These are phyloP conservation scores for Ganoderma resinaceum DNA, from an alignment of 1,284 basidiomycete genomes.

Conservation along the genomic window DNA sequence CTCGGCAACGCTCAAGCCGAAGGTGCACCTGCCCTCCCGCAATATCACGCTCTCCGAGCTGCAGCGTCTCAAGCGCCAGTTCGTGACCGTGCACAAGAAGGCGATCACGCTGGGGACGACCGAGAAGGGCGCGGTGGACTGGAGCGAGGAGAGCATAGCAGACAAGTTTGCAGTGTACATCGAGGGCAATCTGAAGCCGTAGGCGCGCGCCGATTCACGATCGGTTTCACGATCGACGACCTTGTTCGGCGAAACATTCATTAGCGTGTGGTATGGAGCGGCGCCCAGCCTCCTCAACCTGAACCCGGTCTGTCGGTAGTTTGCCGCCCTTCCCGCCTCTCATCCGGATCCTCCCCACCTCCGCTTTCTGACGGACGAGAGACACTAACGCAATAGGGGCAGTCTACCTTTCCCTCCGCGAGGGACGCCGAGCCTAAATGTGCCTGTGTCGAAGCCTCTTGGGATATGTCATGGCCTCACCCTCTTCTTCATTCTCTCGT, in stretches of 20 bases:
- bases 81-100: constrained; percentile 86
- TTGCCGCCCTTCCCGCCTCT: neutral
- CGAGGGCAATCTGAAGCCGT: constrained; percentile 71
- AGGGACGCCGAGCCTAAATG: neutral
- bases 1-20: constrained; percentile 46
- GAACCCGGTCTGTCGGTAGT: neutral
- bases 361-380: neutral
- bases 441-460: neutral
- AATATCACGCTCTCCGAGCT: constrained; percentile 83
- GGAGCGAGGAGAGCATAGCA: constrained; percentile 78
- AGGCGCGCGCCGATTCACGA: constrained; percentile 4
- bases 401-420: neutral
- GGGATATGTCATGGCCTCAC: neutral
- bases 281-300: neutral
- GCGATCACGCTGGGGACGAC: constrained; percentile 87
- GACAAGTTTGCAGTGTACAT: constrained; percentile 82
- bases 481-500: neutral
- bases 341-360: neutral
- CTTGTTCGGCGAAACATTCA: neutral
- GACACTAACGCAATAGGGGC: neutral
- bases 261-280: neutral
- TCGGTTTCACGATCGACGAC: neutral
- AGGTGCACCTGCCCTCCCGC: constrained; percentile 64
- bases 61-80: constrained; percentile 88
- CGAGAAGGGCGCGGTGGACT: constrained; percentile 79